phyloP scores from a whole-genome alignment of 2,329 filamentous ascomycete genomes.

The Phialophora chinensis region DNA sequence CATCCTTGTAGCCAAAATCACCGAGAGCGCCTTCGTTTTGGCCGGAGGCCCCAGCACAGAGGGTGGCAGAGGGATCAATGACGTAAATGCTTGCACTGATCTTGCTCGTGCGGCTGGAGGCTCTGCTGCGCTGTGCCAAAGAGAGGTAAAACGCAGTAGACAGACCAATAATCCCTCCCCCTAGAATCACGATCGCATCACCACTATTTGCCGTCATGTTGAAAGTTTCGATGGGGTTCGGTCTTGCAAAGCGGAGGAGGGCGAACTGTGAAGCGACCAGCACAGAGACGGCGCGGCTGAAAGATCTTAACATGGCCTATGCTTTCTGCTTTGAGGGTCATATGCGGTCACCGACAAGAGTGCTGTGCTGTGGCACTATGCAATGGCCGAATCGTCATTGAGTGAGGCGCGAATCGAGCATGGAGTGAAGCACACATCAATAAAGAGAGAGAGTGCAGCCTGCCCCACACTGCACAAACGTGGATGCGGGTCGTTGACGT shows the following conservation, averaged over 20 bases:
- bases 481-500: neutral
- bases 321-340: slow-evolving; percentile 3
- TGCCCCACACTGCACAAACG: slow-evolving; percentile 1
- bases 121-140: slow-evolving; percentile 3
- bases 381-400: slow-evolving; percentile 2
- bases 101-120: slow-evolving; percentile 1
- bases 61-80: slow-evolving; percentile 2
- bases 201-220: slow-evolving; percentile 4
- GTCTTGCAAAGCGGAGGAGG: neutral
- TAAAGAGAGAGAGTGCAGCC: neutral
- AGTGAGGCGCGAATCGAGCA: slow-evolving; percentile 2
- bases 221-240: slow-evolving; percentile 3
- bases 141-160: slow-evolving; percentile 5
- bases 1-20: slow-evolving; percentile 1
- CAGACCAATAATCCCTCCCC: slow-evolving; percentile 1
- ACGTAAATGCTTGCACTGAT: slow-evolving; percentile 1
- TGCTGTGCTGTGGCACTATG: neutral
- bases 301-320: slow-evolving; percentile 4
- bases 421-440: neutral
- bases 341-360: neutral
- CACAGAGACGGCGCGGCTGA: slow-evolving; percentile 1
- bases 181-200: neutral
- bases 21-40: slow-evolving; percentile 3
- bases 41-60: slow-evolving; percentile 2
- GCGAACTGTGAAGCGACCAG: neutral